These are phyloP conservation scores for Coniosporium apollinis DNA, from an alignment of 495 filamentous ascomycete genomes.

Conservation along the genomic window DNA sequence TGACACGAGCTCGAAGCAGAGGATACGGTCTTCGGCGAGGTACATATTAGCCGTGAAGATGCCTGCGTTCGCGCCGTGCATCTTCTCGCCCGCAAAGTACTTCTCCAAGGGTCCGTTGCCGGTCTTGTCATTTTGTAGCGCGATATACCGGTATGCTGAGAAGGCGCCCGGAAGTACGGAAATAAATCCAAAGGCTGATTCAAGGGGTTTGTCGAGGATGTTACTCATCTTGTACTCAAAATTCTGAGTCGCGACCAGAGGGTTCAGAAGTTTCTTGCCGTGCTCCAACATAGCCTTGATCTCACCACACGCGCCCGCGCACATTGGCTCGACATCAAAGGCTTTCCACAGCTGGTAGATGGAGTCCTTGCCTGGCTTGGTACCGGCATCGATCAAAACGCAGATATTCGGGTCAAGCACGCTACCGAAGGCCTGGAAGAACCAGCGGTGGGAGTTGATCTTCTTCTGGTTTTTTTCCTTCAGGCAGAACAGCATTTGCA, in stretches of 20 bases:
- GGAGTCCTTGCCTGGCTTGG: slow-evolving; percentile 76
- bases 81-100: slow-evolving; percentile 95
- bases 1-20: slow-evolving; percentile 96
- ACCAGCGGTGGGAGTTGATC: slow-evolving; percentile 99
- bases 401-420: slow-evolving; percentile 93
- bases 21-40: slow-evolving; percentile 94
- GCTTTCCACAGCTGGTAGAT: slow-evolving; percentile 98
- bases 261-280: slow-evolving; percentile 82
- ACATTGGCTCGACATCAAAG: slow-evolving; percentile 94
- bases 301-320: slow-evolving; percentile 92
- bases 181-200: slow-evolving; percentile 97
- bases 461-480: slow-evolving; percentile 99
- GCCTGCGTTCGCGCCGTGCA: slow-evolving; percentile 88
- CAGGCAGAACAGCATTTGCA: slow-evolving; percentile 95
- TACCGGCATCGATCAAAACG: slow-evolving; percentile 91
- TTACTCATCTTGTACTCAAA: slow-evolving; percentile 99
- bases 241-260: slow-evolving; percentile 90
- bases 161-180: slow-evolving; percentile 93
- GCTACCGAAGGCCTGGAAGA: slow-evolving; percentile 92
- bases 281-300: slow-evolving; percentile 94
- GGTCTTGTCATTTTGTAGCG: slow-evolving; percentile 89
- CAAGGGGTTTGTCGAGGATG: slow-evolving; percentile 94
- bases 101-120: slow-evolving; percentile 86
- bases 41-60: slow-evolving; percentile 99
- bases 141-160: slow-evolving; percentile 88